Evolutionary conservation across 2,329 filamentous ascomycete species (phyloP), one percentile per base, ranked within the genome.

Genomic region (Fusarium devonianum): DNA sequence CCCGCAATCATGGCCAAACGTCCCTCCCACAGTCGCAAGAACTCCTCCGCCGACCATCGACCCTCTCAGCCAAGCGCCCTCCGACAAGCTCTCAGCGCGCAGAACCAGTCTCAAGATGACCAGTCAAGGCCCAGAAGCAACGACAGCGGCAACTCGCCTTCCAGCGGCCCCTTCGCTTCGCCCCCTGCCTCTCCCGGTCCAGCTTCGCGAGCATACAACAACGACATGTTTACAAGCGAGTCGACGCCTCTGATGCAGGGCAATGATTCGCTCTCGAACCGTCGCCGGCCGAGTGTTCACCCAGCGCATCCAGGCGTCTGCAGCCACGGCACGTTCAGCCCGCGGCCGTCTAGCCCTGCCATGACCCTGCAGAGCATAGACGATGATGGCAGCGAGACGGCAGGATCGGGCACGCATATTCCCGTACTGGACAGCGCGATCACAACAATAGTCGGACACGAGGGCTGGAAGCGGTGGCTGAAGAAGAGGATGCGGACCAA

Each of bases 301-400:
- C 62, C 65, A 22, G 71, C 70, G 5, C 77, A 81, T 57, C 70
- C 76, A 8, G 79, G 77, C 14, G 68, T 70, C 42, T 90, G 86
- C 74, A 79, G 81, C 63, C 88, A 94, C 73, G 90, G 89, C 62
- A 89, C 88, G 12, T 90, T 92, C 66, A 91, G 89, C 32, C 87
- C 89, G 2, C 76, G 84, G 26, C 80, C 87, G 1, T 74, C 73
- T 34, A 83, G 80, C 38, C 77, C 79, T 4, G 59, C 69, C 7
- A 64, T 69, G 23, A 74, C 70, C 33, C 67, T 68, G 26, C 56
- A 61, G 12, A 66, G 66, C 48, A 64, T 62, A 35, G 64, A 68
- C 54, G 41, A 66, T 54, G 64, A 69, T 58, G 43, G 69, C 41
- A 56, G 62, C 18, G 72, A 72, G 23, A 70, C 65, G 28, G 70